phyloP scores from a whole-genome alignment of 108 stramenopile genomes.

The Hondaea fermentalgiana region DNA sequence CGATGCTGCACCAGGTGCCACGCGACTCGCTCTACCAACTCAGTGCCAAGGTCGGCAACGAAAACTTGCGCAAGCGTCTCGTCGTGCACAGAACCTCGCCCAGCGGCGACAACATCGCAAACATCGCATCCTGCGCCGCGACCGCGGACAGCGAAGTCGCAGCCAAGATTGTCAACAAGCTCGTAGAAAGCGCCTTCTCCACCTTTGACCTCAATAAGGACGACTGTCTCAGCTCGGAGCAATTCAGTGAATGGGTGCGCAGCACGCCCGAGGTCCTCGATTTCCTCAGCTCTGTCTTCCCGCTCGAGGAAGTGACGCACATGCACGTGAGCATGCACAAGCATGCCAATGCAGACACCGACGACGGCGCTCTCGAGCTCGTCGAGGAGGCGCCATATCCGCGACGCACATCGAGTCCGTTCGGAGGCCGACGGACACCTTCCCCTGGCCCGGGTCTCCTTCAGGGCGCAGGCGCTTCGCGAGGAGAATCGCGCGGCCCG shows the following conservation, averaged over 20 bases:
- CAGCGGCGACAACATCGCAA: neutral
- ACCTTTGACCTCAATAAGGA: constrained; percentile 50
- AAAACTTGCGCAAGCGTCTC: neutral
- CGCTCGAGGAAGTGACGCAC: neutral
- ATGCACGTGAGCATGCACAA: neutral
- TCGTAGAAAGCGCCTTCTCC: constrained; percentile 44
- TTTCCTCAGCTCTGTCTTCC: neutral
- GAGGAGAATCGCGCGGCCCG: neutral
- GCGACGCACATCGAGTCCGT: neutral
- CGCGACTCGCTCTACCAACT: neutral
- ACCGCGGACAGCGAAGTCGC: neutral
- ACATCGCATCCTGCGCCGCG: constrained; percentile 23
- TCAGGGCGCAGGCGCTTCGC: neutral
- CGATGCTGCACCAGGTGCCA: constrained; percentile 46
- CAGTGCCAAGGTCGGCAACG: neutral
- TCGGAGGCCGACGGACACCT: neutral
- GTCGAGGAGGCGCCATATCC: neutral
- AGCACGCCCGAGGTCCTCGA: neutral
- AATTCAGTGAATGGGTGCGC: constrained; percentile 23
- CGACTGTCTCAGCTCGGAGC: constrained; percentile 38
- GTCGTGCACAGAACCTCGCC: neutral
- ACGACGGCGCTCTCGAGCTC: neutral
- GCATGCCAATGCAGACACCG: neutral
- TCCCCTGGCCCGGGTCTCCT: neutral
- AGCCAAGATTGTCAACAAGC: constrained; percentile 26